A percentile compares a stretch with the other conserved stretches of the same genome.
Conservation (phyloP, 164 flowering plant species). For the Pachysandra terminalis region DNA sequence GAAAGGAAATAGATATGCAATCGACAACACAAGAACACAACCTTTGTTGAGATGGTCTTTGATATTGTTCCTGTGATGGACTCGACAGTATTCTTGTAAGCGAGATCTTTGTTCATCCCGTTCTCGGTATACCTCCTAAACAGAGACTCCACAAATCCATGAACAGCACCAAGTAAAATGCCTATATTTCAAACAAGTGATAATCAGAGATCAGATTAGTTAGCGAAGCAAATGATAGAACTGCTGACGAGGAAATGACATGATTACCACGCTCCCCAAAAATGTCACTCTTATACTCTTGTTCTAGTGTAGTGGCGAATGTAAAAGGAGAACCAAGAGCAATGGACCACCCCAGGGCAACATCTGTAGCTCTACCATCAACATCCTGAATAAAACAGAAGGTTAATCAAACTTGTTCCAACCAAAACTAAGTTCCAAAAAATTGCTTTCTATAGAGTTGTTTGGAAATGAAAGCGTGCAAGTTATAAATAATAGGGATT, state of each 20-base stretch:
- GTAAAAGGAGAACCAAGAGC: slow-evolving; percentile 98
- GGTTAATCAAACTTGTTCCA: no score
- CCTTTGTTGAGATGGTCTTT: slow-evolving; percentile 84
- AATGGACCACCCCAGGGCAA: slow-evolving; percentile 93
- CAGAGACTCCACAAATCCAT: slow-evolving; percentile 89
- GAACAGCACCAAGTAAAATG: slow-evolving; percentile 95
- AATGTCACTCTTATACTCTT: slow-evolving; percentile 97
- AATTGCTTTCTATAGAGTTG: neutral
- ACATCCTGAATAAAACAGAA: slow-evolving; percentile 70
- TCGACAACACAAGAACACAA: slow-evolving; percentile 9
- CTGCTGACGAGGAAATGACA: neutral
- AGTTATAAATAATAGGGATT: neutral
- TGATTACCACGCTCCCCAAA: slow-evolving; percentile 88
- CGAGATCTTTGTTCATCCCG: slow-evolving; percentile 84
- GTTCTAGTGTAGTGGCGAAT: slow-evolving; percentile 93
- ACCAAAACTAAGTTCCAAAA: neutral
- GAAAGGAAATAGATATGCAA: neutral
- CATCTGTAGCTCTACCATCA: slow-evolving; percentile 94
- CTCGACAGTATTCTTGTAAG: slow-evolving; percentile 93
- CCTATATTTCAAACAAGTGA: slow-evolving; percentile 34
- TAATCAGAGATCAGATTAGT: slow-evolving; percentile 1
- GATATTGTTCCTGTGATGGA: slow-evolving; percentile 83
- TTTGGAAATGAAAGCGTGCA: neutral
- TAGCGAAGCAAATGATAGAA: neutral
- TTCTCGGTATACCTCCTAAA: slow-evolving; percentile 89